These are phyloP conservation scores for Wakefieldia striispora DNA, from an alignment of 768 basidiomycete genomes.

Conservation along the genomic window DNA sequence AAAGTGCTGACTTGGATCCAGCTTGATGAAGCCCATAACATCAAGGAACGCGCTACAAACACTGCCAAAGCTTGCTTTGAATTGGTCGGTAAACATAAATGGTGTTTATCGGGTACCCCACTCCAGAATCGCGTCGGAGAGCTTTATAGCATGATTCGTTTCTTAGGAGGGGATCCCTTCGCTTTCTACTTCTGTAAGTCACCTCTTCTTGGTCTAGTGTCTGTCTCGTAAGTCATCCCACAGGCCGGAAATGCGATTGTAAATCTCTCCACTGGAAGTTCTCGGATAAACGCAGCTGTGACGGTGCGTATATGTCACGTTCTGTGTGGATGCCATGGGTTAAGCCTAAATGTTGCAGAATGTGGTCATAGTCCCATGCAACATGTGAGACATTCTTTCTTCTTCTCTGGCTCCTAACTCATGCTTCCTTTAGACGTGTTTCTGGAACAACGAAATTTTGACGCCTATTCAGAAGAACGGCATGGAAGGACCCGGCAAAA, in stretches of 20 bases:
- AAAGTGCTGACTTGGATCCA: constrained; percentile 24
- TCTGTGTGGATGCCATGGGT: neutral
- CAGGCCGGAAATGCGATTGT: constrained; percentile 89
- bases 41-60: constrained; percentile 92
- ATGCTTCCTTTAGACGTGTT: constrained; percentile 62
- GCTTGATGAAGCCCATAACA: constrained; percentile 97
- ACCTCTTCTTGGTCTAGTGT: neutral
- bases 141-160: constrained; percentile 89
- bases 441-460: constrained; percentile 96
- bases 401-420: constrained; percentile 5
- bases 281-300: constrained; percentile 76
- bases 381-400: constrained; percentile 47
- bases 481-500: constrained; percentile 72
- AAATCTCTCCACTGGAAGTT: constrained; percentile 97
- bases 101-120: constrained; percentile 97
- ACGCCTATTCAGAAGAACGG: constrained; percentile 94
- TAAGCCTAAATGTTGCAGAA: constrained; percentile 40
- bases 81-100: constrained; percentile 72
- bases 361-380: constrained; percentile 87
- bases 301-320: constrained; percentile 49
- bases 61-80: constrained; percentile 98
- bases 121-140: constrained; percentile 99
- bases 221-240: neutral
- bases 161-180: constrained; percentile 91
- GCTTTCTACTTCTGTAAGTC: constrained; percentile 85